Evolutionary conservation across 1,139 yeast genomes (phyloP).

Genomic region (Pneumocystis sp.): DNA sequence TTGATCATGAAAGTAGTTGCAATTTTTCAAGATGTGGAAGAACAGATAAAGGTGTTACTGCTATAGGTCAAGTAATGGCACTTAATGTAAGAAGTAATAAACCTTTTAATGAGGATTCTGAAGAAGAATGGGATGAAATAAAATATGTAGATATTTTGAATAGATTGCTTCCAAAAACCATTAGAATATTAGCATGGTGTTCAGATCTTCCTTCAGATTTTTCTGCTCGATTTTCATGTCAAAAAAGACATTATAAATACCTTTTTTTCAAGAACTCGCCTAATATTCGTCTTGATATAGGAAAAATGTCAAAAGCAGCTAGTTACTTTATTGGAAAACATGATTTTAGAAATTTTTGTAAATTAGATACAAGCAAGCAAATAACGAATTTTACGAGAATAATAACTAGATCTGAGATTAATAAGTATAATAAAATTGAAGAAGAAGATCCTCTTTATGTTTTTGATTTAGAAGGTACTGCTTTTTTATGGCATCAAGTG

Average conservation of each 20-base stretch:
- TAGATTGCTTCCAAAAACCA: slow-evolving; percentile 63
- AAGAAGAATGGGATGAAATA: slow-evolving; percentile 53
- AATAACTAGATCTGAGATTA: slow-evolving; percentile 39
- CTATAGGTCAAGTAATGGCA: slow-evolving; percentile 87
- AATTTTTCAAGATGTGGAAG: slow-evolving; percentile 86
- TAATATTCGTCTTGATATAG: slow-evolving; percentile 36
- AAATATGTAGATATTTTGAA: slow-evolving; percentile 66
- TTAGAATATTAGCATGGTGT: slow-evolving; percentile 67
- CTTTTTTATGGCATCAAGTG: slow-evolving; percentile 97
- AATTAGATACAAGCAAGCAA: slow-evolving; percentile 86
- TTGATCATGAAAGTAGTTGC: slow-evolving; percentile 37
- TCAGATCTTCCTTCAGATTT: slow-evolving; percentile 68
- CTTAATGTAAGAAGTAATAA: slow-evolving; percentile 58
- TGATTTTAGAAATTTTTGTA: slow-evolving; percentile 90
- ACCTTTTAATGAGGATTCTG: slow-evolving; percentile 40
- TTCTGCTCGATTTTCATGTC: slow-evolving; percentile 87
- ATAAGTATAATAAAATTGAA: slow-evolving; percentile 11
- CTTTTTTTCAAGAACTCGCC: slow-evolving; percentile 33
- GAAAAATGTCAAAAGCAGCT: slow-evolving; percentile 59
- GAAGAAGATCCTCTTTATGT: slow-evolving; percentile 30
- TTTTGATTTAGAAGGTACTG: slow-evolving; percentile 72
- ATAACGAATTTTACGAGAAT: slow-evolving; percentile 57
- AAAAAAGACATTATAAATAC: slow-evolving; percentile 70
- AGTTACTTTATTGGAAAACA: slow-evolving; percentile 51
- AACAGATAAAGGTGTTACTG: slow-evolving; percentile 93